A percentile compares a stretch with the other conserved stretches of the same genome.
These are phyloP conservation scores for Cotoneaster glaucophyllus DNA, from an alignment of 306 rosid species.

Conservation along the genomic window DNA sequence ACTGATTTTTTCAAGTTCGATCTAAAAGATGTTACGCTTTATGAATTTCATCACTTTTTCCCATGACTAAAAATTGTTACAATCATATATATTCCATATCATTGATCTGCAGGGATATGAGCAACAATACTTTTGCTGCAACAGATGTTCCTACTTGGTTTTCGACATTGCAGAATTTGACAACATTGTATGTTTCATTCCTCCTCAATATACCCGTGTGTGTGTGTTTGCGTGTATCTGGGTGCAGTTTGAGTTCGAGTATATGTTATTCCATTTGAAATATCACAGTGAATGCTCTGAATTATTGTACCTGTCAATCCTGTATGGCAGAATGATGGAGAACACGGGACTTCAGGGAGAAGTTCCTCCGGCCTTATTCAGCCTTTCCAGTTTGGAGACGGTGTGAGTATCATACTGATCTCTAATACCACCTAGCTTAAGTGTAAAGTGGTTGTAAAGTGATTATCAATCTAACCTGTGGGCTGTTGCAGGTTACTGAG, in stretches of 20 bases:
- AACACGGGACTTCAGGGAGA: conserved; percentile 33
- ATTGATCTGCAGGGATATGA: conserved; percentile 42
- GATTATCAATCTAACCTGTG: not conserved
- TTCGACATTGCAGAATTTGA: conserved; percentile 30
- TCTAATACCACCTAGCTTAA: not conserved
- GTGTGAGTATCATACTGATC: conserved; percentile 40
- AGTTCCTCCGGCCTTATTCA: conserved; percentile 43
- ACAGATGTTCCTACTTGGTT: conserved; percentile 46
- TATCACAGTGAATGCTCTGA: not conserved
- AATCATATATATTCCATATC: not conserved
- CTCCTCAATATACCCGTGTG: not conserved
- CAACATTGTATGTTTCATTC: conserved; percentile 49
- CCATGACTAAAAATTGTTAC: not conserved
- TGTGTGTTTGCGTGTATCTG: not conserved
- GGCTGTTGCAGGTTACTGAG: conserved; percentile 21
- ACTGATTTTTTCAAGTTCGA: not conserved
- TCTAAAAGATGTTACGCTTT: too few species aligned
- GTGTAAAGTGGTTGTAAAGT: too few species aligned
- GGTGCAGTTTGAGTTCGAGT: not conserved
- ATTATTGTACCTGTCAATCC: not conserved
- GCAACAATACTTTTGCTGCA: conserved; percentile 44
- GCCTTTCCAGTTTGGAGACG: conserved; percentile 34
- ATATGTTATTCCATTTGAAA: not conserved
- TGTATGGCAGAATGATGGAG: conserved; percentile 48
- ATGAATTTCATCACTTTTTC: not conserved